Evolutionary conservation across 2,329 filamentous ascomycete genomes (phyloP), one percentile per base, ranked within the genome.

Genomic region (Salinomyces thailandicus): DNA sequence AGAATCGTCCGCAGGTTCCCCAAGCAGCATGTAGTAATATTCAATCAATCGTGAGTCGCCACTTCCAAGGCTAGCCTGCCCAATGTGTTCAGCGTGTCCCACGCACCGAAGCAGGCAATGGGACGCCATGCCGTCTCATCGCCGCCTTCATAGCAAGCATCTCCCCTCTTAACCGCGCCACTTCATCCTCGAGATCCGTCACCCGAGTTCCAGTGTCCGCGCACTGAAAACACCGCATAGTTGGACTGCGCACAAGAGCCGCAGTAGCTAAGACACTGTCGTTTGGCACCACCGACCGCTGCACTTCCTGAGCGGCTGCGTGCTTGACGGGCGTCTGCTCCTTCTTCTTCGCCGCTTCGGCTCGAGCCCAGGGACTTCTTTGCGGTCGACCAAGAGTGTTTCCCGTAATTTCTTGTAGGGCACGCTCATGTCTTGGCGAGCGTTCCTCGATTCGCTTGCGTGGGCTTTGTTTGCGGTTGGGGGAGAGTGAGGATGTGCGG

Each of bases 121-220:
- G 39, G 6, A 48, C 29, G 5, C 49, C 50, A 31, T 48, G 36
- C 31, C 46, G 35, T 18, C 52, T 37, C 36, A 56, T 27, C 35
- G 47, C 37, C 2, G 45, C 42, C 40, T 49, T 51, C 31, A 57
- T 31, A 8, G 43, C 47, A 14, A 50, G 18, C 2, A 55, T 44
- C 36, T 57, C 51, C 12, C 41, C 47, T 34, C 47, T 53, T 32
- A 57, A 35, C 2, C 43, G 17, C n/a, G 43, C 41, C 9, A 57
- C 46, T 27, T 57, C 51, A 9, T 33, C 35, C 18, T 54, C 48
- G 26, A 55, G 31, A 5, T 8, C 33, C 28, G 39, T 31, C 4
- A 55, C 41, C 28, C 44, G 41, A 3, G 37, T 35, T 17, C 12
- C 20, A 14, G 15, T 24, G 14, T 15, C 16, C 5, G 11, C 22